phyloP scores from a whole-genome alignment of 176 grass and related monocot genomes.

The Otatea glauca region DNA sequence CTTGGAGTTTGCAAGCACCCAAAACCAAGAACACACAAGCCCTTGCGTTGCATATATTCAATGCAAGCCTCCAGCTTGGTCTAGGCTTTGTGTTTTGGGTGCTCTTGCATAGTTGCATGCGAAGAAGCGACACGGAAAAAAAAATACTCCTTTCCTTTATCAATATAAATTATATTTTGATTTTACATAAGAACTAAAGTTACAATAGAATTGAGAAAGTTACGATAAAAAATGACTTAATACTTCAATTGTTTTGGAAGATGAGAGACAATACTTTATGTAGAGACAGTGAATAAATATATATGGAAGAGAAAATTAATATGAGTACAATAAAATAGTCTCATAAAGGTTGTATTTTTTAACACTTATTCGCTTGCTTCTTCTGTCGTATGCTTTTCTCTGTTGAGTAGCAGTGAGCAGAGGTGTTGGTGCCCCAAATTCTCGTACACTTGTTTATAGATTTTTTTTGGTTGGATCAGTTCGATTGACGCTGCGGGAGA shows the following conservation, averaged over 20 bases:
- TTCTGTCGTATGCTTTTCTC: no score
- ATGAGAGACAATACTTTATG: no score
- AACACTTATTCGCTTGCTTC: background rate
- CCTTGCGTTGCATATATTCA: background rate
- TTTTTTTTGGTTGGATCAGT: background rate
- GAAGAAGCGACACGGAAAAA: background rate
- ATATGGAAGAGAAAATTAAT: no score
- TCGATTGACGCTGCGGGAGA: background rate
- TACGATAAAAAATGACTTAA: no score
- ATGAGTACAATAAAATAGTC: no score
- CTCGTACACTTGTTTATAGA: conserved; percentile 23
- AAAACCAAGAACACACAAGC: conserved; percentile 16
- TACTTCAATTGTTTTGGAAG: no score
- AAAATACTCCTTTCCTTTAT: no score
- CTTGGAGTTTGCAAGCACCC: conserved; percentile 21
- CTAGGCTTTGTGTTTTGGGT: conserved; percentile 32
- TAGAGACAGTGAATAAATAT: no score
- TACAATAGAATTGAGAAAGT: no score
- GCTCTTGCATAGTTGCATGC: background rate
- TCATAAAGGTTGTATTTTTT: no score
- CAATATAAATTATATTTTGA: no score
- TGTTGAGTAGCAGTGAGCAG: background rate
- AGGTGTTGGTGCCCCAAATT: conserved; percentile 17
- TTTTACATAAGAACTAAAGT: no score
- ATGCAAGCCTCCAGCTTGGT: conserved; percentile 6